Base-by-base conservation (phyloP, 2,329 filamentous ascomycete species). In the Sclerotinia glacialis region DNA sequence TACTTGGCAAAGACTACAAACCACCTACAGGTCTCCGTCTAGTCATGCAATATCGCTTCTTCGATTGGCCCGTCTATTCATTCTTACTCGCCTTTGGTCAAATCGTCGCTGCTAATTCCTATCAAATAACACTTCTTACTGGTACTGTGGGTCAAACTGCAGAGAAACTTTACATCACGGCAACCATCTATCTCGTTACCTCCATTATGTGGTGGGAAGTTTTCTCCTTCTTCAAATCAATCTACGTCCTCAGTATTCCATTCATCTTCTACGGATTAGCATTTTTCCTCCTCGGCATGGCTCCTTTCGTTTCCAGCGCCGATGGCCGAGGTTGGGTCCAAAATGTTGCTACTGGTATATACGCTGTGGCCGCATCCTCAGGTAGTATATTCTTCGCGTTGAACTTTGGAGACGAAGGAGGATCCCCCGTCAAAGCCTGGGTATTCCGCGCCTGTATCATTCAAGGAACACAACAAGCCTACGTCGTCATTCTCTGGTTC, bases 61-160 rank as follows among this genome's bases (percentile, higher is more conserved):
- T 83, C n/a, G 85, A 87, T 71, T 89, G 86, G 86, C 86, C 86
- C 0, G 73, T 88, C 8, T 89, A 89, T 74, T 83, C 84, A 4
- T 80, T 88, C 68, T 79, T 89, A 56, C 80, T 89, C 23, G 85
- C 85, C 11, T 79, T 72, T 52, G 84, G 85, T 28, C 86, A 89
- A 72, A 85, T 89, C 68, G 83, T 89, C 60, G 85, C 86, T 1
- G 84, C 85, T 66, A 89, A 88, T 76, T 88, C 85, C 0, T 89
- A 89, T 76, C 87, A 89, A 73, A 85, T 89, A 72, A 88, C 86
- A 0, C 80, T 90, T n/a, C 80, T 90, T 26, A 86, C 85, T 0
- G 87, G 87, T 23, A 83, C 86, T 71, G 80, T 86, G 26, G 86
- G 85, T 65, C 81, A 89, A 74, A 82, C 82, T 2, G 83, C 86